Base-by-base conservation (phyloP, 2,329 filamentous ascomycete genomes). In the Chalara sp. region DNA sequence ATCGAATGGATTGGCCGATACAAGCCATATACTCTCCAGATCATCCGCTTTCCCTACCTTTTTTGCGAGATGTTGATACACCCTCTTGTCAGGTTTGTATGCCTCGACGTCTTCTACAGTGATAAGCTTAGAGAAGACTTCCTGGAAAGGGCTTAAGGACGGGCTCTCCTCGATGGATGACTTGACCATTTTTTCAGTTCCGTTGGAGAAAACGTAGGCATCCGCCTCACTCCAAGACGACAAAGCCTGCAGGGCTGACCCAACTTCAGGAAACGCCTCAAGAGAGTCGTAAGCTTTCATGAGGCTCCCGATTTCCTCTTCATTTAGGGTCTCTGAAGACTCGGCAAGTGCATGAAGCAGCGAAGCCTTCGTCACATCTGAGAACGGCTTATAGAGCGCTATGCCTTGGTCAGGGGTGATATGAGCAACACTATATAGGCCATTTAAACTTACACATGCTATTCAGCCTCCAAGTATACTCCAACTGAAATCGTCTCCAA, bases 381-480 rank as follows among this genome's bases (percentile, higher is more conserved):
- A 73, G 68, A 89, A 90, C 45, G 78, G 63, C 50, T 78, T 72
- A 60, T 84, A 87, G 48, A 72, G 61, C 42, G 76, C 84, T 87
- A 58, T 11, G 29, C 8, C 4, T 30, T 28, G n/a, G 48, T 46
- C 21, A 45, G 48, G 12, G 5, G 21, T 7, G n/a, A 46, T 11
- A 13, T 21, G 31, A 5, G 21, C 21, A 21, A 45, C 13, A 32
- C 28, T 45, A 10, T n/a, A 31, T 28, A n/a, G 3, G 6, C 3
- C 6, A 49, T 33, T 48, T 50, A 49, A 30, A 66, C 70, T 54
- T 70, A 86, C 86, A 76, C 86, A 90, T 90, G 72, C 80, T 84
- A 61, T 83, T 89, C 56, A 85, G 68, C 47, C 86, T 73, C 84
- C 84, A 90, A 39, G 86, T 88, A 60, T 89, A 91, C 66, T 89